Base-by-base conservation (phyloP, 352 stramenopile species). In the Phytophthora pistaciae region DNA sequence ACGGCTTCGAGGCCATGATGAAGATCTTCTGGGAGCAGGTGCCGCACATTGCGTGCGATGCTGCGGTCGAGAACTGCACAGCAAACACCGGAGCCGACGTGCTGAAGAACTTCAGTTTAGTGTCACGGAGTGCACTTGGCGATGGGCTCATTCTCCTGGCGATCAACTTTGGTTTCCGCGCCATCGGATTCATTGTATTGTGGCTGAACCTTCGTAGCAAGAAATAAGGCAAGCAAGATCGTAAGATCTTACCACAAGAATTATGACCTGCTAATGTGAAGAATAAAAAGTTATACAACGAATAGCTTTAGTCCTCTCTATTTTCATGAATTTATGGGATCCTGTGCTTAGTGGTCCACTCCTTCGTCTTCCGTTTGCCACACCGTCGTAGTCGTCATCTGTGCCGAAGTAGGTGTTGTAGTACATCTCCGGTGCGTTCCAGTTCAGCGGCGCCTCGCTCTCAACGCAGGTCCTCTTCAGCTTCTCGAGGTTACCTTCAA, bases 141-240 rank as follows among this genome's bases (percentile, higher is more conserved):
- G 68, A 81, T 49, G 64, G 53, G 4, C 10, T 72, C 11, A 71
- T 84, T 13, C 53, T 87, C 20, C 3, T 87, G 5, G 63, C 42
- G 18, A 67, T 87, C 57, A 81, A 80, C 66, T 16, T 81, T 3
- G 53, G 29, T 11, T 87, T 87, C 66, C 77, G 79, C 31, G 27
- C 64, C 9, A 40, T 83, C 21, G 79, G 66, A 0, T 78, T 78
- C 55, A 5, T 77, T 7, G 68, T 54, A 1, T 57, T 86, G 3
- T 81, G 55, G 60, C 5, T 76, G 16, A 71, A 83, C 46, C 60
- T 85, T 10, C 72, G 72, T 31, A 36, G 50, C 38, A 46, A 46
- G 38, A 70, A 71, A 46, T 74, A 78, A 5, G 38, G 14, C 13
- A 18, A n/a, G 38, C 2, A 44, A 44, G 38, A 7, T 29, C 27